Conservation (phyloP, 805 yeast genomes). For the Ogataea siamensis region DNA sequence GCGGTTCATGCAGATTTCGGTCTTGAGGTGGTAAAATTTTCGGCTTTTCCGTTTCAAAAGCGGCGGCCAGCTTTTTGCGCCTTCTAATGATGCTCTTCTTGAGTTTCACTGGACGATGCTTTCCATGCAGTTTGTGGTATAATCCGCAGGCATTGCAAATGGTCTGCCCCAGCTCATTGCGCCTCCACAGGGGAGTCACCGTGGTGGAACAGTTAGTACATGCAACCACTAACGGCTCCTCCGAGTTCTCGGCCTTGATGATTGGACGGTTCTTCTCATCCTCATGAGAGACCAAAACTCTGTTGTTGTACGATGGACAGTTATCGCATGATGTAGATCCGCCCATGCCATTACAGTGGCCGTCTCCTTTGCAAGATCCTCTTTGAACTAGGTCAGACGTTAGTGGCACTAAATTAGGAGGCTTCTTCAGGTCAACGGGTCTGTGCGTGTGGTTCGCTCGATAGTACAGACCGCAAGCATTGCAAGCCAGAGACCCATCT, state of each 20-base stretch:
- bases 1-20: not conserved
- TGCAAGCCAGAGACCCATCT: conserved; percentile 54
- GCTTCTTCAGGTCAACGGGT: conserved; percentile 63
- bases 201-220: conserved; percentile 84
- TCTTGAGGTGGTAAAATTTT: not conserved
- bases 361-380: conserved; percentile 72
- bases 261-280: not conserved
- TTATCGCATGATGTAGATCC: conserved; percentile 78
- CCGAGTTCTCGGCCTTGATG: conserved; percentile 4
- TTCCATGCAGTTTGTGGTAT: conserved; percentile 71
- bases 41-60: not conserved
- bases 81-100: conserved; percentile 72
- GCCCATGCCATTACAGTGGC: conserved; percentile 85
- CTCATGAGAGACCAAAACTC: conserved; percentile 37
- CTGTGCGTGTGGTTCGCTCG: conserved; percentile 60
- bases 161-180: conserved; percentile 78
- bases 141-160: conserved; percentile 89
- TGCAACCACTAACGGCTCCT: conserved; percentile 57
- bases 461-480: conserved; percentile 58
- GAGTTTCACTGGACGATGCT: conserved; percentile 74
- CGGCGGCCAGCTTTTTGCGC: conserved; percentile 48
- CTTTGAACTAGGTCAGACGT: conserved; percentile 31
- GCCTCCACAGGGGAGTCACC: conserved; percentile 83
- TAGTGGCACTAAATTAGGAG: conserved; percentile 49
- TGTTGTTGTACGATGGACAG: conserved; percentile 79